Evolutionary conservation across 805 yeast genomes (phyloP).

Genomic region (Priceomyces fermenticarens): DNA sequence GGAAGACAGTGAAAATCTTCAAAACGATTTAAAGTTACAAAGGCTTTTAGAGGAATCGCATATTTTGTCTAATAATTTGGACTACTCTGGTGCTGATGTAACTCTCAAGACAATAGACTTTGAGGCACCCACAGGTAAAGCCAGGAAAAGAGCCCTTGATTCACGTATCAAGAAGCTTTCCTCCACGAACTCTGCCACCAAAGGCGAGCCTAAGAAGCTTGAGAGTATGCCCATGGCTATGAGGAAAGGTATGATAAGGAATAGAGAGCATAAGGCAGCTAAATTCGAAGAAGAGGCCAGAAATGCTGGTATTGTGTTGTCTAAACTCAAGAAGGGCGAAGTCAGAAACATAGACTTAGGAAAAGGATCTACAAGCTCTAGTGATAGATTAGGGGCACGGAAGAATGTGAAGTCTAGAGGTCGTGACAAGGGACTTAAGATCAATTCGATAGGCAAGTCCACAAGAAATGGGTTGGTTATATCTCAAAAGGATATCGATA

Average conservation of each 20-base stretch:
- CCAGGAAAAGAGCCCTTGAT: slow-evolving; percentile 61
- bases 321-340: slow-evolving; percentile 67
- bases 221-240: slow-evolving; percentile 88
- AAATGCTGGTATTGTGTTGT: slow-evolving; percentile 87
- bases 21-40: slow-evolving; percentile 72
- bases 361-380: slow-evolving; percentile 48
- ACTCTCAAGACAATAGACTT: slow-evolving; percentile 61
- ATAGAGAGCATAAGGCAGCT: slow-evolving; percentile 49
- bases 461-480: slow-evolving; percentile 78
- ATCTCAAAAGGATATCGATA: slow-evolving; percentile 63
- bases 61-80: slow-evolving; percentile 44
- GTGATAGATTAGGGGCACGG: slow-evolving; percentile 51
- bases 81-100: slow-evolving; percentile 64
- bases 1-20: slow-evolving; percentile 50
- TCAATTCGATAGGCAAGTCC: slow-evolving; percentile 69
- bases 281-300: slow-evolving; percentile 73
- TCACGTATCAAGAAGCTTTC: slow-evolving; percentile 50
- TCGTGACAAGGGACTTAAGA: slow-evolving; percentile 77
- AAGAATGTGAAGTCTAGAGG: slow-evolving; percentile 33
- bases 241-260: slow-evolving; percentile 77
- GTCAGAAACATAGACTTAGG: slow-evolving; percentile 56
- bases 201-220: slow-evolving; percentile 44
- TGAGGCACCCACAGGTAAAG: slow-evolving; percentile 65
- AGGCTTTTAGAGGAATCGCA: slow-evolving; percentile 71
- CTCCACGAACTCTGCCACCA: slow-evolving; percentile 39